Conservation (phyloP, 163 green algal genomes). For the Scenedesmus sp. region DNA sequence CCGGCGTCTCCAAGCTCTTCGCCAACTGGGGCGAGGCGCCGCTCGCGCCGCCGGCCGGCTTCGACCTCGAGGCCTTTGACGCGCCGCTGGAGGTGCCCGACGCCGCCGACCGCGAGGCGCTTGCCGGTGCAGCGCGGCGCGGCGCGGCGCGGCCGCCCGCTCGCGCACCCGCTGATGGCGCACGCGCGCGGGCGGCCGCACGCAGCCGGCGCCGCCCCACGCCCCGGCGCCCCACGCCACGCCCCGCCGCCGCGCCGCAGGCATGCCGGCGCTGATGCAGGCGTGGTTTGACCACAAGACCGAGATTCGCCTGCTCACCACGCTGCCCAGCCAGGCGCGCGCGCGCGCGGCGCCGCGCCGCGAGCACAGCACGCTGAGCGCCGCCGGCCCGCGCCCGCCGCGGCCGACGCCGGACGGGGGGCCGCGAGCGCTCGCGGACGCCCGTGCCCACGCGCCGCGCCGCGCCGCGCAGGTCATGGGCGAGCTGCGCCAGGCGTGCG, state of each 20-base stretch:
- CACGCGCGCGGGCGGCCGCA: too few species aligned
- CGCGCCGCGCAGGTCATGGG: background rate
- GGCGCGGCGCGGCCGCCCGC: too few species aligned
- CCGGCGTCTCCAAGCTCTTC: conserved; percentile 6
- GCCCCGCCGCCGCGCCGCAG: background rate
- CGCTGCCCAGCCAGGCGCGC: conserved; percentile 6
- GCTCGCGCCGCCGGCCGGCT: background rate
- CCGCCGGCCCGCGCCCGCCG: too few species aligned
- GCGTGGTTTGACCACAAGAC: background rate
- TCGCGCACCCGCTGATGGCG: too few species aligned
- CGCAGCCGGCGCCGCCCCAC: too few species aligned
- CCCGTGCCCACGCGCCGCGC: background rate
- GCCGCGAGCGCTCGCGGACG: background rate
- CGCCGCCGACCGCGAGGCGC: too few species aligned
- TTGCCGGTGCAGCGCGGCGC: too few species aligned
- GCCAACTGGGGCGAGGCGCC: conserved; percentile 16
- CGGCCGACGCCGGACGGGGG: too few species aligned
- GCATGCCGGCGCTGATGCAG: background rate
- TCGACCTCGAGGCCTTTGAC: conserved; percentile 11
- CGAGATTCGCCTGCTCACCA: conserved; percentile 3
- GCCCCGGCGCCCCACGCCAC: background rate
- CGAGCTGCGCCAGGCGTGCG: conserved; percentile 6
- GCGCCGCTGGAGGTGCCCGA: background rate
- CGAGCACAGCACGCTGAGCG: too few species aligned
- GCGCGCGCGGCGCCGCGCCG: too few species aligned